These are phyloP conservation scores for Alternaria conjuncta DNA, from an alignment of 2,329 filamentous ascomycete genomes.

Conservation along the genomic window DNA sequence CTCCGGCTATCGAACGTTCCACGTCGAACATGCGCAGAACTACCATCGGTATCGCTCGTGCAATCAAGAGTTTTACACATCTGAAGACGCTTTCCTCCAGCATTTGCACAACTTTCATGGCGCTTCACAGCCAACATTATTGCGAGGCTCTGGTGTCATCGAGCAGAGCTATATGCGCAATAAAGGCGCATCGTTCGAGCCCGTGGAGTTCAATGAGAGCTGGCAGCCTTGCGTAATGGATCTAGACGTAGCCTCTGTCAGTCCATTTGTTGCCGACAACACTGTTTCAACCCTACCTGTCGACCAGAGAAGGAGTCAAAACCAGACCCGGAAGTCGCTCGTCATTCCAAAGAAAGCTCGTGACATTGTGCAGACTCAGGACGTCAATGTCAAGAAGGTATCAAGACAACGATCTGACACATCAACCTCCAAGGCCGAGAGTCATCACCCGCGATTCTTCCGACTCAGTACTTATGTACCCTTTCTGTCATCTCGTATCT, in stretches of 20 bases:
- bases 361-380: constrained; percentile 3
- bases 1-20: constrained; percentile 39
- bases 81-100: constrained; percentile 42
- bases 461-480: constrained; percentile 41
- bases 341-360: constrained; percentile 24
- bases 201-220: constrained; percentile 43
- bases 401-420: constrained; percentile 30
- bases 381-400: constrained; percentile 13
- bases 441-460: constrained; percentile 39
- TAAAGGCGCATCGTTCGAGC: constrained; percentile 45
- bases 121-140: constrained; percentile 32
- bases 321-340: constrained; percentile 14
- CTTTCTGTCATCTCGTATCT: constrained; percentile 42
- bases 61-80: constrained; percentile 43
- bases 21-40: constrained; percentile 43
- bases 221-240: constrained; percentile 39
- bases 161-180: constrained; percentile 46
- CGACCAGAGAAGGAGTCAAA: constrained; percentile 5
- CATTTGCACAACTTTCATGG: constrained; percentile 44
- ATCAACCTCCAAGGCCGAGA: constrained; percentile 16
- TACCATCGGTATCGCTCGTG: constrained; percentile 44
- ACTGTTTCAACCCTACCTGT: background rate
- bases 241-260: constrained; percentile 31
- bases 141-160: constrained; percentile 37
- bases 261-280: constrained; percentile 29